Evolutionary conservation across 2,329 filamentous ascomycete species (phyloP), one percentile per base, ranked within the genome.

Genomic region (Alternaria hordeiaustralica): DNA sequence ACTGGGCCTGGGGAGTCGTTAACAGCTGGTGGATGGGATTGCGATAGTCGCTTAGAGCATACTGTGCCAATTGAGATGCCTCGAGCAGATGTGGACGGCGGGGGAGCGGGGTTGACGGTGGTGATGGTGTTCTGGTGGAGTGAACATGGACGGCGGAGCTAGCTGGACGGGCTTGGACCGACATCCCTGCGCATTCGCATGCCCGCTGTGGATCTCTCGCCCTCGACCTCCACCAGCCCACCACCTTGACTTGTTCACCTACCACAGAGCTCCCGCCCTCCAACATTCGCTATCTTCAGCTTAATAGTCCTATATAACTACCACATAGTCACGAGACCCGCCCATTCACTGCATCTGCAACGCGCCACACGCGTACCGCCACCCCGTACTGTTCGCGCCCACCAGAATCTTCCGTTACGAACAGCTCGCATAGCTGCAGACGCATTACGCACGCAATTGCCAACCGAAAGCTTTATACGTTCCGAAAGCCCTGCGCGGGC

Each of bases 1-100:
- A 59, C 73, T 65, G 69, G 64, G 30, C 56, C 71, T 75, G 61
- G 13, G 2, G 25, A 20, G 43, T 21, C 18, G 70, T 75, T 59
- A 75, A 68, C 59, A 56, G 50, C 23, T 46, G 55, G 21, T 41
- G 21, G 20, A 10, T 6, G 43, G 20, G 9, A 11, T 21, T 9
- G n/a, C 10, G 18, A 2, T 41, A 45, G 10, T 12, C 28, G 5
- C 49, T 6, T 7, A 53, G 43, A 30, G 10, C 64, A 45, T 74
- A 75, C 73, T 58, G 54, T 57, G 64, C 66, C 74, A 76, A 78
- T 79, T 79, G 74, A 68, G 65, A 70, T 73, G 73, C 61, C 71
- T 71, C 67, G 64, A 68, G 64, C 53, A 62, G 44, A 58, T 54
- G 62, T 55, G n/a, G 55, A 49, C 13, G 68, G 53, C 23, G 57